Evolutionary conservation across 75 land plant genomes (phyloP).

Genomic region (Cunninghamia lanceolata): DNA sequence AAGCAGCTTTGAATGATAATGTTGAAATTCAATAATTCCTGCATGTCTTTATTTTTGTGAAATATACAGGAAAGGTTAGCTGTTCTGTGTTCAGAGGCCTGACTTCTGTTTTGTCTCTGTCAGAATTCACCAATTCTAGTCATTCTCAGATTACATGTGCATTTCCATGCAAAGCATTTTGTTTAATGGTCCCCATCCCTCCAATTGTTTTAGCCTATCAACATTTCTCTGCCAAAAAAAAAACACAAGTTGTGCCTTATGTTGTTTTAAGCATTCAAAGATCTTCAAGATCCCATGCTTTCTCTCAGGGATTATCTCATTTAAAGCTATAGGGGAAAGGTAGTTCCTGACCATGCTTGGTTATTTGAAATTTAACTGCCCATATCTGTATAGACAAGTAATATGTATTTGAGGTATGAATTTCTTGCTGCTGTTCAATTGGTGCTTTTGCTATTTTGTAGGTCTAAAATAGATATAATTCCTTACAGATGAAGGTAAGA

Average conservation of each 20-base stretch:
- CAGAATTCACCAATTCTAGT: background rate
- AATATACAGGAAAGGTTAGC: background rate
- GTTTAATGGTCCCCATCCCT: background rate
- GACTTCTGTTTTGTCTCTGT: background rate
- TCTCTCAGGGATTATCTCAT: background rate
- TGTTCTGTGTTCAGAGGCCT: background rate
- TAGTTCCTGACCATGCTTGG: background rate
- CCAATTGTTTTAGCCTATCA: background rate
- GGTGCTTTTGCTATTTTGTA: background rate
- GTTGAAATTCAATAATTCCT: background rate
- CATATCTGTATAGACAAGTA: background rate
- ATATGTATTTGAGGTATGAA: background rate
- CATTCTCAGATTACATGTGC: background rate
- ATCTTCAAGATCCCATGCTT: background rate
- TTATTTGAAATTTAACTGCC: background rate
- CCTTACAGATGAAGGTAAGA: background rate
- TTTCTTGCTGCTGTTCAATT: background rate
- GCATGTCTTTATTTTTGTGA: background rate
- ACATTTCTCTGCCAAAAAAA: background rate
- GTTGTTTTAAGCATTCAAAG: background rate
- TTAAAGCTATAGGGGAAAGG: background rate
- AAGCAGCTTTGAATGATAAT: background rate
- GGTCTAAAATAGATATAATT: background rate
- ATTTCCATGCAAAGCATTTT: background rate
- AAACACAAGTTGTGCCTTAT: background rate